A percentile compares a stretch with the other conserved stretches of the same genome.
These are phyloP conservation scores for Entamoeba moshkovskii DNA, from an alignment of 208 protist genomes.

Conservation along the genomic window DNA sequence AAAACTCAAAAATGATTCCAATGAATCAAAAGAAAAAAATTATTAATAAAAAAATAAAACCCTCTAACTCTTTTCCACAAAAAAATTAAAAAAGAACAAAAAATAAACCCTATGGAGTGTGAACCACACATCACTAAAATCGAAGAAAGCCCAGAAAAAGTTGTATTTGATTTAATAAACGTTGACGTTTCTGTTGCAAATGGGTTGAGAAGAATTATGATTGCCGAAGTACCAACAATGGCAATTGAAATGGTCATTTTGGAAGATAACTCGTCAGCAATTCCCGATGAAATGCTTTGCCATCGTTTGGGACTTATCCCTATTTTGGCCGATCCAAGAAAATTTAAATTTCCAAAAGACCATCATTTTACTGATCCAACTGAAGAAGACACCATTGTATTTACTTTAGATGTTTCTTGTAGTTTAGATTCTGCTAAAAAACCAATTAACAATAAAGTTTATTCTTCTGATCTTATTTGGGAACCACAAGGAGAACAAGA, in stretches of 20 bases:
- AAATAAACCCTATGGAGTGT: no score
- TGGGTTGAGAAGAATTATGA: conserved; percentile 79
- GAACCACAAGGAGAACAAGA: background rate
- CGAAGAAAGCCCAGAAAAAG: no score
- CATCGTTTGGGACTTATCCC: conserved; percentile 91
- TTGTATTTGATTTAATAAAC: background rate
- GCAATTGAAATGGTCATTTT: conserved; percentile 87
- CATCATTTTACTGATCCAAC: background rate
- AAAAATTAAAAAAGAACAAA: no score
- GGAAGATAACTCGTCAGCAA: conserved; percentile 62
- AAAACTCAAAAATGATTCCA: no score
- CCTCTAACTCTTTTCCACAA: no score
- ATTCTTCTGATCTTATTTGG: conserved; percentile 1
- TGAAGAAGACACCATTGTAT: background rate
- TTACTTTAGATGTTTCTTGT: background rate
- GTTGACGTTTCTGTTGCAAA: conserved; percentile 58
- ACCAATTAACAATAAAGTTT: background rate
- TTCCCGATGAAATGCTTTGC: conserved; percentile 92
- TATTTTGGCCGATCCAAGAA: background rate
- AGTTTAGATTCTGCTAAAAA: background rate
- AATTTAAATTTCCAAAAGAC: background rate
- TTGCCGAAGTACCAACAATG: conserved; percentile 90
- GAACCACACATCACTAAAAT: no score
- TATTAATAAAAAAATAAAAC: no score
- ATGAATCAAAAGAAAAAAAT: no score